Evolutionary conservation across 345 rosid species (phyloP).

Genomic region (Euphorbia tirucalli): DNA sequence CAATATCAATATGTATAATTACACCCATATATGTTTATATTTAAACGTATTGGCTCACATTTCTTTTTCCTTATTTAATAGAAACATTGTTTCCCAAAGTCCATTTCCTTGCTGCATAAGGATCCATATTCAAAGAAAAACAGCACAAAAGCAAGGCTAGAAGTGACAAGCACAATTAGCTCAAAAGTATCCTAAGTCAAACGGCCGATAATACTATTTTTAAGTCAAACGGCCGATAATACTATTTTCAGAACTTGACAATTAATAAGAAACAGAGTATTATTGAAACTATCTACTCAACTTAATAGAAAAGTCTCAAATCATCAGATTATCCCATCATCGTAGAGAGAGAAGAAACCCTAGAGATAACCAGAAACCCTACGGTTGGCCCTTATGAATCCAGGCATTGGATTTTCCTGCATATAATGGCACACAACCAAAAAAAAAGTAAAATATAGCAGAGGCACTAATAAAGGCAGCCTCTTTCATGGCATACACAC

Average conservation of each 20-base stretch:
- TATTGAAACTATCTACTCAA: too few relatives aligned
- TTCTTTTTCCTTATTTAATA: not conserved
- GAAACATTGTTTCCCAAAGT: not conserved
- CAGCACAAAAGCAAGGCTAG: not conserved
- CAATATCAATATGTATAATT: too few relatives aligned
- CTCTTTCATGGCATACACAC: not conserved
- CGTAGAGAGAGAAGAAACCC: too few relatives aligned
- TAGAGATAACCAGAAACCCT: too few relatives aligned
- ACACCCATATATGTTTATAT: not conserved
- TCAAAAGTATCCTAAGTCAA: not conserved
- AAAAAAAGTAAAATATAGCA: not conserved
- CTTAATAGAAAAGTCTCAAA: too few relatives aligned
- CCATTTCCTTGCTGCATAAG: not conserved
- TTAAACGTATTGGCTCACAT: not conserved
- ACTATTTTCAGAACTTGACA: not conserved
- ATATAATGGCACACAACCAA: too few relatives aligned
- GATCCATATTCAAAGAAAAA: not conserved
- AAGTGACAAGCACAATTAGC: not conserved
- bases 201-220: not conserved
- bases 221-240: not conserved
- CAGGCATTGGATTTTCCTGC: not conserved
- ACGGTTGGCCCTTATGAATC: not conserved
- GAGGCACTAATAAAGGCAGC: not conserved
- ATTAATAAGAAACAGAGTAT: not conserved
- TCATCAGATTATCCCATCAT: too few relatives aligned